phyloP scores from a whole-genome alignment of 148 eudicot genomes.

The Rhododendron ferrugineum region DNA sequence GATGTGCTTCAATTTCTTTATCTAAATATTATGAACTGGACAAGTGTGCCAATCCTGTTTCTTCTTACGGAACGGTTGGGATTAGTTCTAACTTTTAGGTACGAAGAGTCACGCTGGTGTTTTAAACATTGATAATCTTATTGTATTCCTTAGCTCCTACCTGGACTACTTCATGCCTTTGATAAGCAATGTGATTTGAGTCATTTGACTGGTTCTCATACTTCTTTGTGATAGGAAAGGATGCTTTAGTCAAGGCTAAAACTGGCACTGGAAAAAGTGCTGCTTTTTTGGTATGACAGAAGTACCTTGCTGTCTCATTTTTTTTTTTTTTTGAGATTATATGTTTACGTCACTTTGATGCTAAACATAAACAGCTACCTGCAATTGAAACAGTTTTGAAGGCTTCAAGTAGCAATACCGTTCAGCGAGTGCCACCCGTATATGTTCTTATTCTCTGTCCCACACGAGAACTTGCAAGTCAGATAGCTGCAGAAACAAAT shows the following conservation, averaged over 20 bases:
- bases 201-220: slow-evolving; percentile 5
- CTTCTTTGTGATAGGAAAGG: slow-evolving; percentile 55
- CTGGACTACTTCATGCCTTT: background rate
- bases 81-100: background rate
- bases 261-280: slow-evolving; percentile 89
- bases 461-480: slow-evolving; percentile 96
- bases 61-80: background rate
- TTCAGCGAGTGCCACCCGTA: slow-evolving; percentile 54
- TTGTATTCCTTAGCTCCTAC: background rate
- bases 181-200: background rate
- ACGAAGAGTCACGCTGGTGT: background rate
- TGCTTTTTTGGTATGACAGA: slow-evolving; percentile 83
- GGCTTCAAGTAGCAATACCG: slow-evolving; percentile 37
- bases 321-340: slow-evolving; percentile 1
- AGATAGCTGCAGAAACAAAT: slow-evolving; percentile 85
- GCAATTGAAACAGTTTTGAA: slow-evolving; percentile 97
- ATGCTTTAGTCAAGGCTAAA: slow-evolving; percentile 81
- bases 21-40: background rate
- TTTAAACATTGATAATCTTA: background rate
- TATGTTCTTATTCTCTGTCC: slow-evolving; percentile 91
- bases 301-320: background rate
- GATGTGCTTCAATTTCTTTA: background rate
- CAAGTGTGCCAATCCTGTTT: background rate
- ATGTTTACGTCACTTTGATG: slow-evolving; percentile 14
- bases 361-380: slow-evolving; percentile 89